Base-by-base conservation (phyloP, 2,329 filamentous ascomycete species). In the Pyricularia sp. region DNA sequence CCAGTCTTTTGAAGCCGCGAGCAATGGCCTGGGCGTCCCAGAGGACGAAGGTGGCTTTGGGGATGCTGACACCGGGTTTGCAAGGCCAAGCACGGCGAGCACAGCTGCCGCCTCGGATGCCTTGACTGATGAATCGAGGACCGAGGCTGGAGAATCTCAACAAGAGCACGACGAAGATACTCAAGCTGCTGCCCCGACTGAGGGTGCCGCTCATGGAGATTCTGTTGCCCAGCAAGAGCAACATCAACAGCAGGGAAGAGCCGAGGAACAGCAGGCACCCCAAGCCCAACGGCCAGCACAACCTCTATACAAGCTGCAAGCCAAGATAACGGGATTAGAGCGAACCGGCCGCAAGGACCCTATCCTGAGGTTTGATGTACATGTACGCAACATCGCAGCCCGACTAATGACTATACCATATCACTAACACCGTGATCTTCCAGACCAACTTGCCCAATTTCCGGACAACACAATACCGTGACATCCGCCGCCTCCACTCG, bases 361-460 rank as follows among this genome's bases (percentile, higher is more conserved):
- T 0, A 92, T 97, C 69, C 77, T 99, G 67, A 86, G 91, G 70
- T 99, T 99, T 74, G 94, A 99, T 77, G 91, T 97, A 68, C 91
- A 99, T 77, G 94, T 97, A 87, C 73, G 88, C 74, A 63, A 28
- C 10, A 30, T 13, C n/a, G 2, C 24, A n/a, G 31, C 16, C 16
- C n/a, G n/a, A 61, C 5, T 7, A n/a, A 35, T 16, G 13, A 22
- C n/a, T 59, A 9, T 10, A 9, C 9, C 61, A 62, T 24, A 71
- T 75, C 67, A 74, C 71, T 69, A 28, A 67, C 49, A 62, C 44
- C 5, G 49, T 31, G 26, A 31, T 13, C 13, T 16, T 55, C 3
- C 65, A 99, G 94, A 99, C 94, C 69, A 99, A 99, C 77, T 88
- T 99, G n/a, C 93, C 93, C 64, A 93, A 93, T 70, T 99, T 97